Percentiles rank a stretch among this genome's conserved stretches.
These are phyloP conservation scores for Penicillium herquei DNA, from an alignment of 495 filamentous ascomycete genomes.

Conservation along the genomic window DNA sequence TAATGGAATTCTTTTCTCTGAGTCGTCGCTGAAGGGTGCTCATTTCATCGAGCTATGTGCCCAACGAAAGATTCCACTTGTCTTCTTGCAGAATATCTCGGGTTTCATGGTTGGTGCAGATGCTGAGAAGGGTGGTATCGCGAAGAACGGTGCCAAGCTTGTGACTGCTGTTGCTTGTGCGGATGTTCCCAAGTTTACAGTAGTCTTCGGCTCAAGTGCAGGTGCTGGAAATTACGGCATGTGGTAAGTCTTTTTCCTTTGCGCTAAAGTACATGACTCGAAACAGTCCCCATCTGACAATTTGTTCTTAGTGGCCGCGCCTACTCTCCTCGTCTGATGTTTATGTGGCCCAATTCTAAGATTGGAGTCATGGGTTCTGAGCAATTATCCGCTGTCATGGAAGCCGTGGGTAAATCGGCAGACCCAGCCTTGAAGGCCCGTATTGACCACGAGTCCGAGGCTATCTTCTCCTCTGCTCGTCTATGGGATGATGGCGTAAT, in stretches of 20 bases:
- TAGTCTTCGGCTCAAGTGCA: slow-evolving; percentile 83
- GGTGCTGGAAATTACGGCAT: slow-evolving; percentile 80
- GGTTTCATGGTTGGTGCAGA: slow-evolving; percentile 98
- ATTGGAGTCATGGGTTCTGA: slow-evolving; percentile 96
- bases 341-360: slow-evolving; percentile 96
- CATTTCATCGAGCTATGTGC: slow-evolving; percentile 98
- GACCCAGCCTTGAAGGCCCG: slow-evolving; percentile 79
- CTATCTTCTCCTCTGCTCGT: slow-evolving; percentile 80
- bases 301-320: slow-evolving; percentile 69
- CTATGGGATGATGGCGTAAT: slow-evolving; percentile 98
- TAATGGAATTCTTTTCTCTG: slow-evolving; percentile 96
- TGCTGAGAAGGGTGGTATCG: slow-evolving; percentile 91
- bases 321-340: slow-evolving; percentile 85
- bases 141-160: slow-evolving; percentile 96
- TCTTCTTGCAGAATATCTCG: slow-evolving; percentile 95
- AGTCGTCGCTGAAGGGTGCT: slow-evolving; percentile 86
- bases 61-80: slow-evolving; percentile 81
- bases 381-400: slow-evolving; percentile 91
- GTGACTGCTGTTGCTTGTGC: slow-evolving; percentile 95
- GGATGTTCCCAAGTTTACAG: slow-evolving; percentile 94
- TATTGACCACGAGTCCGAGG: slow-evolving; percentile 90
- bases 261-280: background rate
- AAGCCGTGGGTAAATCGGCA: slow-evolving; percentile 80
- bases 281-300: slow-evolving; percentile 3
- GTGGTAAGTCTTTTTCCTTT: slow-evolving; percentile 51